A percentile compares a stretch with the other conserved stretches of the same genome.
These are phyloP conservation scores for Zymoseptoria pseudotritici DNA, from an alignment of 2,329 filamentous ascomycete species.

Conservation along the genomic window DNA sequence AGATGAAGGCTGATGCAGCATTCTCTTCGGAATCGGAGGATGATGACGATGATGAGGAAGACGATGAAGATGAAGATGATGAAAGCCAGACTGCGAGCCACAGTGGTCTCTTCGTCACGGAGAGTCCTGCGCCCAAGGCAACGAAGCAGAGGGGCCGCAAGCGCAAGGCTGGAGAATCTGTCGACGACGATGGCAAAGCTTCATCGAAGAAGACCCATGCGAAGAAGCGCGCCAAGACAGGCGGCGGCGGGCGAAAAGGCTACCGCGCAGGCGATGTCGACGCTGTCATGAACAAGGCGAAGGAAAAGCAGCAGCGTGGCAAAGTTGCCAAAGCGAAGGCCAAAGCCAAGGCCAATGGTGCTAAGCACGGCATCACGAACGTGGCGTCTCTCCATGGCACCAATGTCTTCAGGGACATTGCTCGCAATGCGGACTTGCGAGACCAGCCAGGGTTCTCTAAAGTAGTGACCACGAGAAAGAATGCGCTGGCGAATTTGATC, in stretches of 20 bases:
- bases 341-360: not conserved
- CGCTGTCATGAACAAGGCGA: not conserved
- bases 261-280: not conserved
- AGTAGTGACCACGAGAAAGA: slow-evolving; percentile 20
- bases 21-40: not conserved
- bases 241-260: not conserved
- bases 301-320: not conserved
- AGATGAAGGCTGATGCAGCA: not conserved
- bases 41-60: not conserved
- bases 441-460: slow-evolving; percentile 17
- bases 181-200: not conserved
- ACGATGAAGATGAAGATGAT: not conserved
- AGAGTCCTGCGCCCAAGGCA: not conserved
- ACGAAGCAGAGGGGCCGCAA: not conserved
- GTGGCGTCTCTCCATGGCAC: slow-evolving; percentile 11
- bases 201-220: not conserved
- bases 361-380: slow-evolving; percentile 10
- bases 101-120: not conserved
- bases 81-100: not conserved
- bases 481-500: slow-evolving; percentile 36
- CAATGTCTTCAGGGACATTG: slow-evolving; percentile 21
- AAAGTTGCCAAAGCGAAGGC: not conserved
- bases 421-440: slow-evolving; percentile 8
- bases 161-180: not conserved
- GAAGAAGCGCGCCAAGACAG: not conserved